Percentiles rank a stretch among this genome's conserved stretches.
These are phyloP conservation scores for Paecilomyces formosus DNA, from an alignment of 2,329 filamentous ascomycete species.

Conservation along the genomic window DNA sequence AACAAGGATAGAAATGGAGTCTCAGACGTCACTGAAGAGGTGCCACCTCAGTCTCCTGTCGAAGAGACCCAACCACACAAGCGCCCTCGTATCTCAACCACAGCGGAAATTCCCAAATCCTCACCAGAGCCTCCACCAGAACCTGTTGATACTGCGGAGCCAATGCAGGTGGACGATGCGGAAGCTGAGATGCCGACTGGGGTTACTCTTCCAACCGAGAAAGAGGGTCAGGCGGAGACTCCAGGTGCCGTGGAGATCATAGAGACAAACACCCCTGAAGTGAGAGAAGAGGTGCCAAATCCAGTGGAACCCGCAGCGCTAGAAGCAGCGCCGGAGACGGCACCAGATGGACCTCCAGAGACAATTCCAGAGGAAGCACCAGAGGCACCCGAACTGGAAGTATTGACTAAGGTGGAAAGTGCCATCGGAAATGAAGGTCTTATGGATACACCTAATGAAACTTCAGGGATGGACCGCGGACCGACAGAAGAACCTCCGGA, in stretches of 20 bases:
- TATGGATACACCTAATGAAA: neutral
- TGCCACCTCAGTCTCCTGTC: neutral
- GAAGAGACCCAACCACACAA: neutral
- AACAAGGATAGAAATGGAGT: neutral
- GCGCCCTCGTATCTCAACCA: neutral
- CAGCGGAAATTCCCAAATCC: neutral
- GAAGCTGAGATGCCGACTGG: neutral
- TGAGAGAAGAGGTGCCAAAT: neutral
- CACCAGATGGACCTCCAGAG: too few relatives aligned
- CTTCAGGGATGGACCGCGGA: neutral
- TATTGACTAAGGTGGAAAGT: neutral
- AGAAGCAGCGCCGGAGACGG: too few relatives aligned
- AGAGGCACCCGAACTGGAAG: neutral
- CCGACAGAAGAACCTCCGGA: neutral
- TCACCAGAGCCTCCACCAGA: neutral
- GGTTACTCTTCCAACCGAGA: neutral
- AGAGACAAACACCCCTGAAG: neutral
- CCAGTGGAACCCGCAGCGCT: neutral
- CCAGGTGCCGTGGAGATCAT: neutral
- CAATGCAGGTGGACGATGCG: neutral
- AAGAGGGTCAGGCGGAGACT: neutral
- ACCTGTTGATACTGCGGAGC: neutral
- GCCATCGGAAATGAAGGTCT: neutral
- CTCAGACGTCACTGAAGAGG: neutral
- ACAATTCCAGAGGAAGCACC: too few relatives aligned